Percentiles rank a stretch among this genome's conserved stretches.
These are phyloP conservation scores for Cercophora newfieldiana DNA, from an alignment of 495 filamentous ascomycete genomes.

Conservation along the genomic window DNA sequence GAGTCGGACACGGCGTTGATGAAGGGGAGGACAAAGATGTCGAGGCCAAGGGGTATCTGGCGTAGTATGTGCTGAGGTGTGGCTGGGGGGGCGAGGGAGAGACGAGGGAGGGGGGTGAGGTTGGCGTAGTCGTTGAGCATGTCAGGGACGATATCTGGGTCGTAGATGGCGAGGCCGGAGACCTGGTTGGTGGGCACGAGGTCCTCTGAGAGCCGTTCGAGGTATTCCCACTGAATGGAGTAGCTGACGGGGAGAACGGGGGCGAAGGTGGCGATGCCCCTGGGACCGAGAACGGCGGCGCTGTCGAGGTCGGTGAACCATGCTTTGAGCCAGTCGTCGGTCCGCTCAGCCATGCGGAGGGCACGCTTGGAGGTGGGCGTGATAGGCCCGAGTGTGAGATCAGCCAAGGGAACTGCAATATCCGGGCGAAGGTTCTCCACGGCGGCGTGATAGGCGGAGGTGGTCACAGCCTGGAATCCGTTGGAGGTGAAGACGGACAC, in stretches of 20 bases:
- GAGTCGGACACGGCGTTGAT: constrained; percentile 73
- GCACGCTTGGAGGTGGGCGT: constrained; percentile 66
- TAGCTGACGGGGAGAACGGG: constrained; percentile 76
- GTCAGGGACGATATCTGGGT: constrained; percentile 65
- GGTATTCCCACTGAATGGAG: constrained; percentile 71
- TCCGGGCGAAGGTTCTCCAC: constrained; percentile 69
- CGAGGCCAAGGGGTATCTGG: constrained; percentile 72
- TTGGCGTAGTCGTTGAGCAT: constrained; percentile 56
- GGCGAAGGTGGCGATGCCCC: constrained; percentile 62
- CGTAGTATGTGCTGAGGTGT: constrained; percentile 75
- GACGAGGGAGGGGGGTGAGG: constrained; percentile 60
- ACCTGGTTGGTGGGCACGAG: constrained; percentile 48
- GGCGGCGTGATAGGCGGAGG: constrained; percentile 65
- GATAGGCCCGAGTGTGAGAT: constrained; percentile 61
- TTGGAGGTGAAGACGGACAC: constrained; percentile 79
- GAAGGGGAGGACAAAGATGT: constrained; percentile 77
- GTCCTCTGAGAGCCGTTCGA: constrained; percentile 62
- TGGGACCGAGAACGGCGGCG: constrained; percentile 28
- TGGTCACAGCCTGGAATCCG: constrained; percentile 71
- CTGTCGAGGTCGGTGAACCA: constrained; percentile 66
- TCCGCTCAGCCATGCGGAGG: constrained; percentile 83
- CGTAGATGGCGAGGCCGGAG: constrained; percentile 82
- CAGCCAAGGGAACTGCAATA: constrained; percentile 74
- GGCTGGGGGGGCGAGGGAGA: constrained; percentile 66
- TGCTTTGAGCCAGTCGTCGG: constrained; percentile 73